Evolutionary conservation across 164 flowering plant species (phyloP).

Genomic region (Tinospora cordifolia): DNA sequence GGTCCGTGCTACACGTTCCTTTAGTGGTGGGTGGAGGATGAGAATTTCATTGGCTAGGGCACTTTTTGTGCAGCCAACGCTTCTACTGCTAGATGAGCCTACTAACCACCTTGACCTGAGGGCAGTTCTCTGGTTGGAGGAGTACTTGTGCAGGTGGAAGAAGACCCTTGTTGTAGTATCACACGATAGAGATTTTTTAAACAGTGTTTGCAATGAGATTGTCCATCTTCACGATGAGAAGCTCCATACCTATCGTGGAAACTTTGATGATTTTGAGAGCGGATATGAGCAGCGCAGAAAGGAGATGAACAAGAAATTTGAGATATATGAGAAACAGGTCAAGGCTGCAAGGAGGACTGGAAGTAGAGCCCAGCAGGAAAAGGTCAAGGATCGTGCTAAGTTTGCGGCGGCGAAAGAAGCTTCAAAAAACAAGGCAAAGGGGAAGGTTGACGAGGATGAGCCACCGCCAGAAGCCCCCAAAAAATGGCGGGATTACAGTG

Average conservation of each 20-base stretch:
- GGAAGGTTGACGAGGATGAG: slow-evolving; percentile 1
- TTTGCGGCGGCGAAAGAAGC: not conserved
- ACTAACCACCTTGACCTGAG: slow-evolving; percentile 3
- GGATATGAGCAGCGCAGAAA: not conserved
- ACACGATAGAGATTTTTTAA: not conserved
- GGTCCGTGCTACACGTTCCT: not conserved
- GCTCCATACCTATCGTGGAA: not conserved
- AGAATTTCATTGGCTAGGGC: slow-evolving; percentile 15
- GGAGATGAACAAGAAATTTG: slow-evolving; percentile 4
- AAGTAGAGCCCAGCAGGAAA: not conserved
- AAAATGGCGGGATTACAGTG: slow-evolving; percentile 10
- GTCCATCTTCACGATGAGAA: slow-evolving; percentile 1
- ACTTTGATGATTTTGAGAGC: slow-evolving; percentile 2
- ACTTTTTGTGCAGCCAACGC: slow-evolving; percentile 10
- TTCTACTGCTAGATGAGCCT: slow-evolving; percentile 3
- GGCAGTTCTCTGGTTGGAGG: slow-evolving; percentile 4
- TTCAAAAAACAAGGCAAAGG: not conserved
- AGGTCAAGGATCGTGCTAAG: slow-evolving; percentile 3
- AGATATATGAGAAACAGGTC: not conserved
- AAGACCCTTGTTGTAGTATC: slow-evolving; percentile 2
- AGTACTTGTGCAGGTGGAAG: slow-evolving; percentile 7
- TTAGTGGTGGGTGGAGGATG: slow-evolving; percentile 14
- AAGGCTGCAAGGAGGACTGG: not conserved
- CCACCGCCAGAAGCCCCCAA: not conserved
- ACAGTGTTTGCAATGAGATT: slow-evolving; percentile 4